Evolutionary conservation across 225 moss, liverwort and hornwort species (phyloP).

Genomic region (Marchantia paleacea): DNA sequence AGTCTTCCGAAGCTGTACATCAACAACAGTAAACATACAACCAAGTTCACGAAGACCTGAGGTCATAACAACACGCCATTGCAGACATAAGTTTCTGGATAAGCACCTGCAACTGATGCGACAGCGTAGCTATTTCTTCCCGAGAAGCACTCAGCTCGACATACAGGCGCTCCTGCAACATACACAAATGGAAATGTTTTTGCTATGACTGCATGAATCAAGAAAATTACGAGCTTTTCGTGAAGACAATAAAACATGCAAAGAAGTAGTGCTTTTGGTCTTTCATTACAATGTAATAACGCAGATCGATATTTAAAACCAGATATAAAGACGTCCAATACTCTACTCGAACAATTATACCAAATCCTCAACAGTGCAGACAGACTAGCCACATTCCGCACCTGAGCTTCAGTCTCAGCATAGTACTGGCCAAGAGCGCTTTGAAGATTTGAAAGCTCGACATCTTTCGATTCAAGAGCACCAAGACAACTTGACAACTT

Average conservation of each 20-base stretch:
- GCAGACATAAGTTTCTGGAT: not conserved
- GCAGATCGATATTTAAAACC: too few species aligned
- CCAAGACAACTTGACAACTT: conserved; percentile 68
- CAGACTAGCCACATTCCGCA: conserved; percentile 18
- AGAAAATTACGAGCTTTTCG: too few species aligned
- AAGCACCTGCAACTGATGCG: conserved; percentile 63
- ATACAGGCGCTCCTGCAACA: conserved; percentile 71
- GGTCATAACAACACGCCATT: not conserved
- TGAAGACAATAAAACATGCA: not conserved
- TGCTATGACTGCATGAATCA: not conserved
- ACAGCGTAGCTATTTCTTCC: conserved; percentile 57
- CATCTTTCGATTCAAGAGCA: conserved; percentile 82
- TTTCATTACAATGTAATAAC: not conserved
- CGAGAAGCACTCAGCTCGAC: conserved; percentile 69
- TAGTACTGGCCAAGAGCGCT: conserved; percentile 99
- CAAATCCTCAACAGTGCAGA: too few species aligned
- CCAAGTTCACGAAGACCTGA: too few species aligned
- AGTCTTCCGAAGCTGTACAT: not conserved
- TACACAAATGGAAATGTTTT: not conserved
- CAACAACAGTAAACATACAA: not conserved
- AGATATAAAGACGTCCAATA: not conserved
- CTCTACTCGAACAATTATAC: not conserved
- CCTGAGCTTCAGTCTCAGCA: conserved; percentile 96
- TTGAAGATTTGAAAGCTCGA: conserved; percentile 93
- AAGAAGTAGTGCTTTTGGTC: not conserved